Conservation (phyloP, 345 rosid genomes). For the Populus nigra region DNA sequence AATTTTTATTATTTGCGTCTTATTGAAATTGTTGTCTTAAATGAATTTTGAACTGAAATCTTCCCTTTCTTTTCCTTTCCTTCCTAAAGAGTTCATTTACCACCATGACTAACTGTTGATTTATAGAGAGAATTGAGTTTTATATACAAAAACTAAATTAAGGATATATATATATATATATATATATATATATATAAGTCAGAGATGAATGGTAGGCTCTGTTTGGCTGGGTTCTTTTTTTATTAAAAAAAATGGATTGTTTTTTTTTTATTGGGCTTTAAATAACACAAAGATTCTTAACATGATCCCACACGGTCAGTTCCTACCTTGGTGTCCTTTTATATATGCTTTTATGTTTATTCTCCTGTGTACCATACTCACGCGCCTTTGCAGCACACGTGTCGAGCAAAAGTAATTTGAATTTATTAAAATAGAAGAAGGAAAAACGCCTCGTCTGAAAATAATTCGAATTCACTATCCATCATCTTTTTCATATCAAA, state of each 20-base stretch:
- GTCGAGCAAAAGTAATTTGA: no score
- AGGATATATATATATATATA: no score
- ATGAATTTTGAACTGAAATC: no score
- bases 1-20: no score
- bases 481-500: no score
- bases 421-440: not conserved
- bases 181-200: not conserved
- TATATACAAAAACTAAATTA: no score
- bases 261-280: not conserved
- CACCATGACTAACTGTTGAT: no score
- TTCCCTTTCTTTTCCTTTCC: no score
- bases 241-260: not conserved
- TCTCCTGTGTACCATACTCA: not conserved
- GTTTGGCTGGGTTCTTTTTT: constrained; percentile 15
- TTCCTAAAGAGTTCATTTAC: no score
- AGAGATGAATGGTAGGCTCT: not conserved
- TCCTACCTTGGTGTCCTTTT: not conserved
- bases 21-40: no score
- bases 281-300: constrained; percentile 29
- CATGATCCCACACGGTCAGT: constrained; percentile 24
- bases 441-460: not conserved
- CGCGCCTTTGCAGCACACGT: constrained; percentile 5
- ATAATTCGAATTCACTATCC: not conserved
- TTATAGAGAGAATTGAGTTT: no score
- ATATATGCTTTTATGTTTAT: not conserved